Evolutionary conservation across 441 rosid species (phyloP).

Genomic region (Hura crepitans): DNA sequence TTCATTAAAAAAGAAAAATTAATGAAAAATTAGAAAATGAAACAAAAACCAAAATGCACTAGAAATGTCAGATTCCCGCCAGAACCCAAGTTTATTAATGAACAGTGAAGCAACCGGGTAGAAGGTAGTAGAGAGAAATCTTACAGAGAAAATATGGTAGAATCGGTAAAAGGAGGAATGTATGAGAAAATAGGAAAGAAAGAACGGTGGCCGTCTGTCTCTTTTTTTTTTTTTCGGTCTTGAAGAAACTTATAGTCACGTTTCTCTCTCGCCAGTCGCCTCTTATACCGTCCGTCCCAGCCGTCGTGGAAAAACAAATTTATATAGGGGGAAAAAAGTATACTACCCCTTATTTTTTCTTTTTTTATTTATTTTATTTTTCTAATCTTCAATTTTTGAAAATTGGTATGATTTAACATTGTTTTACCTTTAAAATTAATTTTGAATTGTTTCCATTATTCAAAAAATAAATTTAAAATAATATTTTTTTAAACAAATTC

Average conservation of each 20-base stretch:
- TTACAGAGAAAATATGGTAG: constrained; percentile 2
- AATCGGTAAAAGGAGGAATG: not conserved
- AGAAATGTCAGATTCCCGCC: constrained; percentile 18
- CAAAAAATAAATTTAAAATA: too few relatives aligned
- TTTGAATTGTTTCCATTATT: too few relatives aligned
- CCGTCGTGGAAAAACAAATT: not conserved
- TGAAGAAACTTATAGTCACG: constrained; percentile 1
- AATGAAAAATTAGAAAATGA: not conserved
- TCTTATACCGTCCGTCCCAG: not conserved
- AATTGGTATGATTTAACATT: too few relatives aligned
- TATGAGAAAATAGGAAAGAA: not conserved
- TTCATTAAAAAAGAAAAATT: not conserved
- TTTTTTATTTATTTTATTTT: too few relatives aligned
- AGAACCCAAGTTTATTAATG: not conserved
- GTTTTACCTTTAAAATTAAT: too few relatives aligned
- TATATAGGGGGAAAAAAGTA: too few relatives aligned
- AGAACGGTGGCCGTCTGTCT: not conserved
- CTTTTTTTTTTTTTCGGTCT: not conserved
- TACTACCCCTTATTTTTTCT: too few relatives aligned
- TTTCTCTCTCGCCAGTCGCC: not conserved
- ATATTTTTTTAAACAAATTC: too few relatives aligned
- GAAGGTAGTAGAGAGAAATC: not conserved
- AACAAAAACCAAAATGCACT: not conserved
- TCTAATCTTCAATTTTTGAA: too few relatives aligned
- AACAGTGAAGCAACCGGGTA: not conserved